Base-by-base conservation (phyloP, 208 protist species). In the Angomonas deanei region DNA sequence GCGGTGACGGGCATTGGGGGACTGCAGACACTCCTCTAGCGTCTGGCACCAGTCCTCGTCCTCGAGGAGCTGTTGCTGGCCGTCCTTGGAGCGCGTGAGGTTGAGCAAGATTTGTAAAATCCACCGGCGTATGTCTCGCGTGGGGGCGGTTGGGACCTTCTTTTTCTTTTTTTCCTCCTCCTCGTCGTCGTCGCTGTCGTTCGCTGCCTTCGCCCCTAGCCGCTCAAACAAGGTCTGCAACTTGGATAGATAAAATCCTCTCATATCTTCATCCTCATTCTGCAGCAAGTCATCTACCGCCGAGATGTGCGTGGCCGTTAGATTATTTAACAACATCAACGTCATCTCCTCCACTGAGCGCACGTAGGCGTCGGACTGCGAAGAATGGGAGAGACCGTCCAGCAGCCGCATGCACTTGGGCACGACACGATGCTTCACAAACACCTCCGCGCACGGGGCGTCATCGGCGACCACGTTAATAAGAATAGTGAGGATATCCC, bases 261-360 rank as follows among this genome's bases (percentile, higher is more conserved):
- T 74, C 64, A 94, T 80, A 56, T 91, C 88, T 61, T 85, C 88
- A 54, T 94, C 88, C 17, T 78, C 73, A 54, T 73, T 76, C 58
- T 92, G 88, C 28, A 94, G 69, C 2, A 94, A 50, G 27, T 92
- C 82, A 27, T 88, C 88, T 0, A 91, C 68, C 38, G 88, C 88
- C 15, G 68, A 65, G 26, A 92, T 74, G 60, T 94, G 84, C 27
- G 72, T 86, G 3, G 84, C 72, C 2, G 84, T 94, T 10, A 94
- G 62, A 64, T 94, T 94, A 70, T 80, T 94, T 8, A 94, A 73
- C 34, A 94, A 74, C 76, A 94, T 94, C 30, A 94, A 64, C 57
- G 82, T 78, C 72, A 94, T 70, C 78, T 94, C 84, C 74, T 88
- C 63, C 28, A 91, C 33, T 11, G 70, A 68, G 31, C 77, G 77